Conservation (phyloP, 2,329 filamentous ascomycete genomes). For the Fusarium papillatum region DNA sequence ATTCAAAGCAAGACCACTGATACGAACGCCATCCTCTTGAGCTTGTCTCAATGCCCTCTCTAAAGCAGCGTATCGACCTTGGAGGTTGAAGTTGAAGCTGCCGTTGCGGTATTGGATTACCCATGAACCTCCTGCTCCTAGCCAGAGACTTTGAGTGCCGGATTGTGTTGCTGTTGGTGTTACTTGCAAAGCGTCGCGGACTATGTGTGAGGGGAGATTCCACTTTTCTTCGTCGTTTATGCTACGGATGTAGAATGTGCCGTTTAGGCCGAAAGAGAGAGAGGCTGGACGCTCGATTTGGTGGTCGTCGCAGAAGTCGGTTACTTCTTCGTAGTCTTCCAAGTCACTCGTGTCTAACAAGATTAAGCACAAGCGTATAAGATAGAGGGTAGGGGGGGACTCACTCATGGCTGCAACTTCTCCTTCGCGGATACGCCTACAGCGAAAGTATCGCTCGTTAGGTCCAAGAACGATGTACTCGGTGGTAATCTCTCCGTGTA, state of each 20-base stretch:
- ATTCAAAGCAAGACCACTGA: slow-evolving; percentile 35
- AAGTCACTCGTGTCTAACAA: slow-evolving; percentile 31
- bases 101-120: slow-evolving; percentile 40
- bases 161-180: slow-evolving; percentile 13
- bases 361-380: background rate
- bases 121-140: slow-evolving; percentile 34
- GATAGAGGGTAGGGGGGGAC: background rate
- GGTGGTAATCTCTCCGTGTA: slow-evolving; percentile 1
- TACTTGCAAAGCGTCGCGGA: slow-evolving; percentile 17
- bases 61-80: slow-evolving; percentile 25
- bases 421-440: slow-evolving; percentile 27
- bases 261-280: slow-evolving; percentile 32
- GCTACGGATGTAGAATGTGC: slow-evolving; percentile 36
- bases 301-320: slow-evolving; percentile 28
- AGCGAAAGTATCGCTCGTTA: slow-evolving; percentile 35
- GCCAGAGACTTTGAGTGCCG: slow-evolving; percentile 33
- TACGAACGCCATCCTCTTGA: slow-evolving; percentile 7
- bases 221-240: slow-evolving; percentile 31
- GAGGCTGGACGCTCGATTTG: slow-evolving; percentile 39
- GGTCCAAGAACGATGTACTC: slow-evolving; percentile 40
- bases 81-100: slow-evolving; percentile 30
- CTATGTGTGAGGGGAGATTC: slow-evolving; percentile 17
- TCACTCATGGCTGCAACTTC: slow-evolving; percentile 31
- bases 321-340: slow-evolving; percentile 31
- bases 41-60: slow-evolving; percentile 1